These are phyloP conservation scores for Pilobolus umbonatus DNA, from an alignment of 192 early-diverging fungal species.

Conservation along the genomic window DNA sequence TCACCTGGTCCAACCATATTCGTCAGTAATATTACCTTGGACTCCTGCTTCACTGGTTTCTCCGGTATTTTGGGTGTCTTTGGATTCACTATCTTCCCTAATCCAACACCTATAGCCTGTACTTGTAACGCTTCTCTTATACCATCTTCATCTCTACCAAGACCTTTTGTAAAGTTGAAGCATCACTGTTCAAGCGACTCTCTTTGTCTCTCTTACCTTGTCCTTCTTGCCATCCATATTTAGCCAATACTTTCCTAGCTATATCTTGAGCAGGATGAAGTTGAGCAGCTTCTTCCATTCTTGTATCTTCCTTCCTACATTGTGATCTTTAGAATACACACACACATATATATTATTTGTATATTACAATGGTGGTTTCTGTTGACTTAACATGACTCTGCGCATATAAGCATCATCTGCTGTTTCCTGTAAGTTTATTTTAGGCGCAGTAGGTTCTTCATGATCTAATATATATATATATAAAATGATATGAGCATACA, in stretches of 20 bases:
- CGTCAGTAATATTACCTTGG: conserved; percentile 54
- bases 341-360: background rate
- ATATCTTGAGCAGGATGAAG: conserved; percentile 15
- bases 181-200: background rate
- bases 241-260: conserved; percentile 30
- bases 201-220: too few relatives aligned
- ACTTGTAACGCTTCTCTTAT: conserved; percentile 33
- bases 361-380: background rate
- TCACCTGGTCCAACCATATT: conserved; percentile 79
- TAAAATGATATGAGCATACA: background rate
- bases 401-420: conserved; percentile 69
- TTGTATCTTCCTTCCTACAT: conserved; percentile 1
- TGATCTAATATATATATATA: background rate
- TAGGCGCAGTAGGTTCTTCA: background rate
- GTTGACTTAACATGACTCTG: conserved; percentile 34
- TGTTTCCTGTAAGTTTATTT: conserved; percentile 44
- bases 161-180: conserved; percentile 6
- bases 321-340: conserved; percentile 5
- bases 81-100: conserved; percentile 30
- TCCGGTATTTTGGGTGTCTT: background rate
- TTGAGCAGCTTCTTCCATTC: background rate
- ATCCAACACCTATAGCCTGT: conserved; percentile 28
- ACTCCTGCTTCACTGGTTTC: background rate
- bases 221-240: conserved; percentile 44
- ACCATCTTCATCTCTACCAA: conserved; percentile 37